Percentiles rank a stretch among this genome's conserved stretches.
These are phyloP conservation scores for Candida pseudofarinosa DNA, from an alignment of 805 yeast species.

Conservation along the genomic window DNA sequence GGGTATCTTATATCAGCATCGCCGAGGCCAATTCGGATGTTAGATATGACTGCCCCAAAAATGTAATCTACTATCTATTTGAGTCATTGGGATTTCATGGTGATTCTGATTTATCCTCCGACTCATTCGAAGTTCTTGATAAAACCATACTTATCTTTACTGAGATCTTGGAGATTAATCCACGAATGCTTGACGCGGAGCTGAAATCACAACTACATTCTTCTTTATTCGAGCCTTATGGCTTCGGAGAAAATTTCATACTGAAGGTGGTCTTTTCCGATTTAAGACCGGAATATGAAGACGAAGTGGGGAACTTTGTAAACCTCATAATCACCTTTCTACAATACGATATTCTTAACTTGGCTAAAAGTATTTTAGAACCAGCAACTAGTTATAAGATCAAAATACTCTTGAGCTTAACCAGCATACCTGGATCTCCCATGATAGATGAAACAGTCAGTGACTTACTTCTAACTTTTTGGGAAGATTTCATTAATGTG, in stretches of 20 bases:
- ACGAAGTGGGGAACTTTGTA: slow-evolving; percentile 39
- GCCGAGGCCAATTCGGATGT: slow-evolving; percentile 32
- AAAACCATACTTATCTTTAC: slow-evolving; percentile 32
- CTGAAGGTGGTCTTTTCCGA: slow-evolving; percentile 24
- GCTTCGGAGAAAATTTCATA: slow-evolving; percentile 44
- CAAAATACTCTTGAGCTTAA: slow-evolving; percentile 46
- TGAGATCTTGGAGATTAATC: slow-evolving; percentile 46
- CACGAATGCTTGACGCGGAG: slow-evolving; percentile 31
- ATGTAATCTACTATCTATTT: slow-evolving; percentile 20
- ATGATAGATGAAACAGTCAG: slow-evolving; percentile 54
- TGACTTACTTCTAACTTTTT: slow-evolving; percentile 54
- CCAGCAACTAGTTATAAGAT: slow-evolving; percentile 38
- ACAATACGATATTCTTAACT: slow-evolving; percentile 41
- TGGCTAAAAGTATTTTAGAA: slow-evolving; percentile 37
- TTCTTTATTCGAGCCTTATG: slow-evolving; percentile 35
- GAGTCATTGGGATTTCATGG: slow-evolving; percentile 9
- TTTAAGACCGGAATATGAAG: slow-evolving; percentile 26
- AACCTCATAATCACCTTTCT: slow-evolving; percentile 43
- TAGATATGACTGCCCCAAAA: slow-evolving; percentile 26
- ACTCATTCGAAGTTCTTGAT: slow-evolving; percentile 13
- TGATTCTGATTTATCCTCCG: slow-evolving; percentile 2
- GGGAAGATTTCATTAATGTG: slow-evolving; percentile 63
- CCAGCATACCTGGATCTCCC: slow-evolving; percentile 56
- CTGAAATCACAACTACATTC: slow-evolving; percentile 25
- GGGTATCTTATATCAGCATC: slow-evolving; percentile 34